Evolutionary conservation across 83 land plant genomes (phyloP), one percentile per base, ranked within the genome.

Genomic region (Picea abies): DNA sequence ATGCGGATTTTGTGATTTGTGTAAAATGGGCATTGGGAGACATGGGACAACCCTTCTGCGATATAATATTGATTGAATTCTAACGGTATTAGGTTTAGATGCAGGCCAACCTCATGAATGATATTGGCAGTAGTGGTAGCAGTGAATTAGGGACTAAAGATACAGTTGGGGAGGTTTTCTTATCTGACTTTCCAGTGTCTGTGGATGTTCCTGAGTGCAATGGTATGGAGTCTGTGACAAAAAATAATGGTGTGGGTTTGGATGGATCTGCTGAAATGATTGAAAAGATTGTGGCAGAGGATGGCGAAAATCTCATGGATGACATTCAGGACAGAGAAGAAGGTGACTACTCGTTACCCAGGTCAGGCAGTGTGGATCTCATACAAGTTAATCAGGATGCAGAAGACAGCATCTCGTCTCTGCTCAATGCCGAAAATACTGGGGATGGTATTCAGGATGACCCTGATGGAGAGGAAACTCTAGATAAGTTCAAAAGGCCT

Each of bases 211-310:
- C 78, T 9, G 78, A 75, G 26, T 75, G 26, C 58, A 22, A 75
- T 75, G 78, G 78, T 75, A 47, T 75, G 78, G 78, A 47, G 4
- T 47, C 78, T 47, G 78, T 75, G 60, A 75, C 58, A 75, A 75
- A 44, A 56, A 17, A 75, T 22, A 29, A 75, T 47, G 60, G n/a
- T 47, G 47, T 39, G 76, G 78, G 29, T 41, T 39, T 75, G 56
- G 78, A 75, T 47, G 78, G 60, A 75, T 75, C 60, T 75, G 29
- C 6, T 75, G 26, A 75, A 75, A 75, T 47, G 60, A 29, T 11
- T 49, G 78, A 75, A 11, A 75, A 47, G 41, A 25, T 44, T 8
- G 78, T 17, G 23, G 26, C 16, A 14, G 60, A 37, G 78, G 29
- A 41, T 9, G 78, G 78, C 23, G 60, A 75, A 47, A 75, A 41